Conservation (phyloP, 2,329 filamentous ascomycete genomes). For the Penicillium sp. region DNA sequence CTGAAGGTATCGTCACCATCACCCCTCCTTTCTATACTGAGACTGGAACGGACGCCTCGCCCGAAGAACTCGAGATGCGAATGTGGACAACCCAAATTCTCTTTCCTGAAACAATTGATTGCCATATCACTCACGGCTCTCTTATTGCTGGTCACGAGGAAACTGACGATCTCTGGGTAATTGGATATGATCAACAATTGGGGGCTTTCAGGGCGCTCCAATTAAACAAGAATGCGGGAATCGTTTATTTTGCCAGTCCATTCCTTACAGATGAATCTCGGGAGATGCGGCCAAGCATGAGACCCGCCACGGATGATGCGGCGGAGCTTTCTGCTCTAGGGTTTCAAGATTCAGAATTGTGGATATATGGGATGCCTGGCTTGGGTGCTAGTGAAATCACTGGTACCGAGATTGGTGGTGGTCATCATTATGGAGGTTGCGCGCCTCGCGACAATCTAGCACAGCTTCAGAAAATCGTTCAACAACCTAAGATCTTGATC, state of each 20-base stretch:
- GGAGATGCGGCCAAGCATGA: slow-evolving; percentile 64
- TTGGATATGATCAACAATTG: slow-evolving; percentile 73
- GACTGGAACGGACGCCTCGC: slow-evolving; percentile 48
- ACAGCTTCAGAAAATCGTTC: slow-evolving; percentile 36
- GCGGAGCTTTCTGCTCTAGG: slow-evolving; percentile 72
- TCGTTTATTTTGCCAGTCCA: slow-evolving; percentile 75
- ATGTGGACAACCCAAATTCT: slow-evolving; percentile 85
- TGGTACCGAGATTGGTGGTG: slow-evolving; percentile 14
- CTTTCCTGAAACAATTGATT: slow-evolving; percentile 78
- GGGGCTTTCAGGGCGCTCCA: slow-evolving; percentile 75
- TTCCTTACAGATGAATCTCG: slow-evolving; percentile 44
- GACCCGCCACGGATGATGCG: slow-evolving; percentile 65
- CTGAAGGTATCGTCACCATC: slow-evolving; percentile 69
- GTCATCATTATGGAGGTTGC: slow-evolving; percentile 15
- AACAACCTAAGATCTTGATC: slow-evolving; percentile 64
- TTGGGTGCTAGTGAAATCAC: slow-evolving; percentile 4
- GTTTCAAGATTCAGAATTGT: slow-evolving; percentile 69
- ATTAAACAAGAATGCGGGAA: slow-evolving; percentile 72
- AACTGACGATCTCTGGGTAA: slow-evolving; percentile 68
- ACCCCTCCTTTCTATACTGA: slow-evolving; percentile 75
- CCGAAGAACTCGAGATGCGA: slow-evolving; percentile 62
- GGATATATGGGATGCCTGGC: slow-evolving; percentile 75
- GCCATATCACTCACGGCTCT: slow-evolving; percentile 64
- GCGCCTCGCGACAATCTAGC: slow-evolving; percentile 22
- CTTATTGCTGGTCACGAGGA: slow-evolving; percentile 55